Evolutionary conservation across 202 grass and related monocot species (phyloP), one percentile per base, ranked within the genome.

Genomic region (Hordeum pubiflorum): DNA sequence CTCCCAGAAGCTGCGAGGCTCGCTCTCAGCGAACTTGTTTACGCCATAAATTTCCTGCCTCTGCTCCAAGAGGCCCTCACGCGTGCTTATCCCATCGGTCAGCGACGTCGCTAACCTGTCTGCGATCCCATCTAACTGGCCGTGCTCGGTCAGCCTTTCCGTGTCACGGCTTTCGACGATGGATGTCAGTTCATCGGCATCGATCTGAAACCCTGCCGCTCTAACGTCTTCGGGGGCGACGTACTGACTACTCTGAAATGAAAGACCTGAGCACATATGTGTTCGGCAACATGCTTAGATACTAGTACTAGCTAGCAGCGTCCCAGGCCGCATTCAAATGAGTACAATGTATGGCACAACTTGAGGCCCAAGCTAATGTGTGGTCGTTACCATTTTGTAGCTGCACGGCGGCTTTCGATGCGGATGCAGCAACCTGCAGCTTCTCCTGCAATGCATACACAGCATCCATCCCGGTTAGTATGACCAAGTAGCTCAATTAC

Each of bases 11-110:
- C 87, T 69, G 27, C 83, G 74, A 22, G 48, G 43, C 72, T 87
- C 84, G 14, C 80, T 86, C 83, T 97, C 94, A 8, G 87, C 76
- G 26, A 97, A 97, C 63, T 87, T 97, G 84, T 97, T 97, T 46
- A 90, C 77, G 56, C 94, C 94, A 32, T 89, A 97, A 17, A 94
- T 77, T 21, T 79, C 29, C 75, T 86, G 78, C 82, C 91, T 80
- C 68, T 13, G 77, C 46, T 77, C 77, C 72, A 94, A 63, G 57
- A 73, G 79, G 34, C 39, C 87, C 44, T 84, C 61, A 3, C 83
- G 33, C 63, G 75, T 68, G 69, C 75, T 70, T 62, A 97, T 76
- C 13, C 94, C 94, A 32, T 92, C 27, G 20, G 81, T 32, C 9
- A 88, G 31, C 2, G 91, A 94, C 17, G 91, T 97, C 10, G 57